Conservation (phyloP, 1,284 basidiomycete species). For the Chalciporus sp. region DNA sequence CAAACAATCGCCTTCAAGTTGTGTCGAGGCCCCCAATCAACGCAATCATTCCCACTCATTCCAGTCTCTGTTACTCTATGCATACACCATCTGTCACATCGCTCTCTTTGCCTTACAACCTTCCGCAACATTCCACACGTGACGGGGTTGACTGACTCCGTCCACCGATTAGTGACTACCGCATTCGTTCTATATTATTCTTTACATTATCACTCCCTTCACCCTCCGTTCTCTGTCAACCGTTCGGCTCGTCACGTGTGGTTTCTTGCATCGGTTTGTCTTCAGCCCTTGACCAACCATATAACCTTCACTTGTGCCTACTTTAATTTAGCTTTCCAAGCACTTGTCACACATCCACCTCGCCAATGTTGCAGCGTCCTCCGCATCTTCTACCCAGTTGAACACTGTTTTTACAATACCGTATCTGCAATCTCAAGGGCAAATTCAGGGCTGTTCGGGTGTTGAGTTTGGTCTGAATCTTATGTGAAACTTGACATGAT, state of each 20-base stretch:
- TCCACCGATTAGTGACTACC: constrained; percentile 36
- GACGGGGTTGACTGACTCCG: constrained; percentile 46
- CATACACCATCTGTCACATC: constrained; percentile 47
- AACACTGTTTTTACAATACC: constrained; percentile 42
- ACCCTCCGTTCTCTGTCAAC: constrained; percentile 36
- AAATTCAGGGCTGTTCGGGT: constrained; percentile 8
- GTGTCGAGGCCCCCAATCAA: constrained; percentile 37
- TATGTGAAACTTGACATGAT: constrained; percentile 8
- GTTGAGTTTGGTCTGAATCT: constrained; percentile 8
- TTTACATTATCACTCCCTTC: constrained; percentile 63
- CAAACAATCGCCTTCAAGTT: constrained; percentile 21
- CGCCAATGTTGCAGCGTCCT: constrained; percentile 53
- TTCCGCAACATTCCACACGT: constrained; percentile 38
- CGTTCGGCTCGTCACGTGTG: constrained; percentile 38
- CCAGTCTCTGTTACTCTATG: constrained; percentile 48
- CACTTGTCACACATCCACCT: constrained; percentile 41
- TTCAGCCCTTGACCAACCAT: constrained; percentile 28
- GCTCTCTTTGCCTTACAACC: constrained; percentile 42
- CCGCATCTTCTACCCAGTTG: constrained; percentile 42
- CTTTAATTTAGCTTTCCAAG: constrained; percentile 34
- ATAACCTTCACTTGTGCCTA: constrained; percentile 34
- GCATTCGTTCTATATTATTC: constrained; percentile 73
- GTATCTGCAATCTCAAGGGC: constrained; percentile 35
- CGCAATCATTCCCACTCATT: constrained; percentile 53
- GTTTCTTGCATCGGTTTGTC: constrained; percentile 39